Percentiles rank a stretch among this genome's conserved stretches.
phyloP scores from a whole-genome alignment of 2,329 filamentous ascomycete species.

The Apiospora pterosperma region DNA sequence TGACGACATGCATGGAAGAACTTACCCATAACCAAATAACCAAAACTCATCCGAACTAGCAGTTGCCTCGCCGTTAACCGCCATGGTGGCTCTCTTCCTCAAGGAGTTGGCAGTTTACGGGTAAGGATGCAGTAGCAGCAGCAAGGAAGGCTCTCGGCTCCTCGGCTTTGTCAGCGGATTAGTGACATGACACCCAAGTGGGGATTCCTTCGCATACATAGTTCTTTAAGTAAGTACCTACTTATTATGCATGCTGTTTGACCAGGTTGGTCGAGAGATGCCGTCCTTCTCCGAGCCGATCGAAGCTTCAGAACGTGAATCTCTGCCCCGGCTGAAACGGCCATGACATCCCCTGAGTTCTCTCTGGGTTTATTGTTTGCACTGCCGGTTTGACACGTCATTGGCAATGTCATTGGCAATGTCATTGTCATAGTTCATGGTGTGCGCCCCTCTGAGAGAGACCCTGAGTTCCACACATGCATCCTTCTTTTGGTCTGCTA shows the following conservation, averaged over 20 bases:
- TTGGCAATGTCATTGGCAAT: too few species aligned
- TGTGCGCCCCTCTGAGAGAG: background rate
- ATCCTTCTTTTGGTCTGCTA: too few species aligned
- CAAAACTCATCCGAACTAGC: slow-evolving; percentile 66
- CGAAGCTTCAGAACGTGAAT: background rate
- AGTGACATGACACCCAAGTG: background rate
- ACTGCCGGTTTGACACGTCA: background rate
- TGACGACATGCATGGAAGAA: slow-evolving; percentile 16
- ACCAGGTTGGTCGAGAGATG: background rate
- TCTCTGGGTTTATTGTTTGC: background rate
- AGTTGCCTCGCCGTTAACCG: slow-evolving; percentile 20
- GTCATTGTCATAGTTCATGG: background rate
- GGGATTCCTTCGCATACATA: background rate
- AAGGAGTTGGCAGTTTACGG: slow-evolving; percentile 2
- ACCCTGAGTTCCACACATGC: background rate
- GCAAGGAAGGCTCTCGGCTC: background rate
- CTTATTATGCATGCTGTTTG: background rate
- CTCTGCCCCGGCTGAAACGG: background rate
- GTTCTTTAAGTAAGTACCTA: too few species aligned
- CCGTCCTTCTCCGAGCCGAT: background rate
- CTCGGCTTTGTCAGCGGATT: slow-evolving; percentile 1
- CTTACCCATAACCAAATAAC: slow-evolving; percentile 95
- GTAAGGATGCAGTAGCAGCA: background rate
- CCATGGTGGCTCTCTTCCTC: slow-evolving; percentile 29
- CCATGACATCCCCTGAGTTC: background rate